Conservation (phyloP, 495 filamentous ascomycete species). For the Penicillium robsamsonii region DNA sequence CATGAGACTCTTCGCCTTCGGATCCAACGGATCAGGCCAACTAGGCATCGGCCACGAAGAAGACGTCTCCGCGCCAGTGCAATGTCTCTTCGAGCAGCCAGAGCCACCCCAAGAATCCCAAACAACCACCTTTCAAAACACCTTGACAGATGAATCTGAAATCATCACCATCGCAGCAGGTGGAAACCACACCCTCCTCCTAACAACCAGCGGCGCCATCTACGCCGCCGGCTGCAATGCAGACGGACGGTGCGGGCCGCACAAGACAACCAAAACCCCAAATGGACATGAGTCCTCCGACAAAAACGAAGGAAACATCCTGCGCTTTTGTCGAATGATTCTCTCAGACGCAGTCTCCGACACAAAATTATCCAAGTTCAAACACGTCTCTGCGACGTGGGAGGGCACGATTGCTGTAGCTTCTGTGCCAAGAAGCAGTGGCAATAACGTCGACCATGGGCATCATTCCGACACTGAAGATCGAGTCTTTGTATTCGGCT, state of each 20-base stretch:
- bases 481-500: slow-evolving; percentile 61
- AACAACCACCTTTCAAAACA: neutral
- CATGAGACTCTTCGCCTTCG: slow-evolving; percentile 71
- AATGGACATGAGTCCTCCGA: neutral
- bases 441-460: neutral
- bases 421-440: slow-evolving; percentile 15
- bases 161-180: slow-evolving; percentile 60
- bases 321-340: slow-evolving; percentile 30
- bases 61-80: slow-evolving; percentile 67
- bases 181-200: slow-evolving; percentile 82
- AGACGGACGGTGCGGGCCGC: slow-evolving; percentile 46
- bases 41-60: slow-evolving; percentile 73
- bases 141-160: slow-evolving; percentile 5
- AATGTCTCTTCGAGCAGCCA: slow-evolving; percentile 49
- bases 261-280: neutral
- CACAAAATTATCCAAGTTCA: slow-evolving; percentile 24
- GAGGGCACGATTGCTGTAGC: slow-evolving; percentile 61
- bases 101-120: neutral
- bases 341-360: slow-evolving; percentile 17
- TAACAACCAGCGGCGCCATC: slow-evolving; percentile 55
- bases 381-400: slow-evolving; percentile 68
- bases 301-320: slow-evolving; percentile 9
- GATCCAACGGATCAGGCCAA: slow-evolving; percentile 88
- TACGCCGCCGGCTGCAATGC: slow-evolving; percentile 62
- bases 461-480: slow-evolving; percentile 12